phyloP scores from a whole-genome alignment of 768 basidiomycete genomes.

The Lactarius psammicola region DNA sequence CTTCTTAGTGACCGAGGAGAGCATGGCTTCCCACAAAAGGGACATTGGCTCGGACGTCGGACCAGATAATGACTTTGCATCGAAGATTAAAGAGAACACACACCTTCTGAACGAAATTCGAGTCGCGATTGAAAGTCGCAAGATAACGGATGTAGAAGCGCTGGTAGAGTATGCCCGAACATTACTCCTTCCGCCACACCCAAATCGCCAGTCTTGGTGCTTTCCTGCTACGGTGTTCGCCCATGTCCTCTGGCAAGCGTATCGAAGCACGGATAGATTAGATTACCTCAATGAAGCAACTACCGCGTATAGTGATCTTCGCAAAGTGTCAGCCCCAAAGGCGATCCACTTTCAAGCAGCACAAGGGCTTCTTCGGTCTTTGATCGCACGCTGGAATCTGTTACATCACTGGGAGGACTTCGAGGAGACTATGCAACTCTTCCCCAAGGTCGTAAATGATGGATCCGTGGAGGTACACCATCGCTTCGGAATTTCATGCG shows the following conservation, averaged over 20 bases:
- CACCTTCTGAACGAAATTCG: too few relatives aligned
- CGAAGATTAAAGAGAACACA: too few relatives aligned
- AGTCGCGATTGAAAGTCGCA: neutral
- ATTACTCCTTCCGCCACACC: neutral
- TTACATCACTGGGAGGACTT: neutral
- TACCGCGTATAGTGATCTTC: neutral
- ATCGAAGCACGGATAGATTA: neutral
- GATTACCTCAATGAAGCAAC: constrained; percentile 4
- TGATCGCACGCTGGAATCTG: neutral
- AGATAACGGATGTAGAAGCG: neutral
- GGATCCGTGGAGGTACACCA: neutral
- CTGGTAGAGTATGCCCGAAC: neutral
- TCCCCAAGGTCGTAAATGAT: neutral
- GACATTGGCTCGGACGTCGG: too few relatives aligned
- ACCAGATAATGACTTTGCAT: too few relatives aligned
- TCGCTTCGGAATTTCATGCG: neutral
- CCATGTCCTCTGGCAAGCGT: neutral
- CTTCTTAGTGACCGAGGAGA: too few relatives aligned
- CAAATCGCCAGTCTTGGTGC: too few relatives aligned
- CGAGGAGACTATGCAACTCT: neutral
- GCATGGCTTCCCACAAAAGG: too few relatives aligned
- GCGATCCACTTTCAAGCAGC: neutral
- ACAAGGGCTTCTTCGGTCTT: neutral
- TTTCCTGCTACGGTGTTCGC: neutral
- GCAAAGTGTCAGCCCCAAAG: too few relatives aligned